Evolutionary conservation across 345 rosid species (phyloP).

Genomic region (Fremontodendron californicum): DNA sequence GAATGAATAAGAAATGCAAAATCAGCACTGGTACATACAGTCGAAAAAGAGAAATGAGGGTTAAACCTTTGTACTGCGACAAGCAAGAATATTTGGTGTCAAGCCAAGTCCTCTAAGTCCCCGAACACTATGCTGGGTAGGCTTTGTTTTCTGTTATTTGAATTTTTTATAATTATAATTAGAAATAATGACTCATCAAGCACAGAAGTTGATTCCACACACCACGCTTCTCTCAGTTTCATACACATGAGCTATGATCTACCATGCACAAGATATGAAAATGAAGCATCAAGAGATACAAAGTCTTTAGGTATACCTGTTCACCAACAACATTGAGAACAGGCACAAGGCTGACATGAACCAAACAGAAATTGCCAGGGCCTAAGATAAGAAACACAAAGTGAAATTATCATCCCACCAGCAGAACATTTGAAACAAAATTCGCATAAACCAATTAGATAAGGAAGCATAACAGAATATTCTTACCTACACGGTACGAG

Average conservation of each 20-base stretch:
- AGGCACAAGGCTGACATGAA: conserved; percentile 98
- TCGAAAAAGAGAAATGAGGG: conserved; percentile 5
- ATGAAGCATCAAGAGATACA: not conserved
- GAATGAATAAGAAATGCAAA: conserved; percentile 10
- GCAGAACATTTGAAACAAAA: not conserved
- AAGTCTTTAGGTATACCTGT: conserved; percentile 48
- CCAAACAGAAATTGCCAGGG: conserved; percentile 85
- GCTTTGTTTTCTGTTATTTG: conserved; percentile 78
- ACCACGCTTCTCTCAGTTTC: not conserved
- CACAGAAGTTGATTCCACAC: not conserved
- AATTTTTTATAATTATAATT: not conserved
- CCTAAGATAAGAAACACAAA: conserved; percentile 43
- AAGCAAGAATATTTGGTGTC: conserved; percentile 86
- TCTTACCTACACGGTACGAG: conserved; percentile 84
- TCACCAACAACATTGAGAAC: conserved; percentile 96
- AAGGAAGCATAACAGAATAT: not conserved
- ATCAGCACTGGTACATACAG: not conserved
- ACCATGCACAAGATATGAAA: not conserved
- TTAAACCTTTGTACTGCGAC: conserved; percentile 84
- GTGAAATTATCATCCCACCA: not conserved
- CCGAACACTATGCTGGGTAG: conserved; percentile 96
- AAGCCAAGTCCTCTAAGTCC: conserved; percentile 89
- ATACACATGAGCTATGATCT: not conserved
- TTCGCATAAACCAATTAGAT: not conserved
- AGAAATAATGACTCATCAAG: conserved; percentile 2